Evolutionary conservation across 257 asterid species (phyloP).

Genomic region (Oldenlandia corymbosa): DNA sequence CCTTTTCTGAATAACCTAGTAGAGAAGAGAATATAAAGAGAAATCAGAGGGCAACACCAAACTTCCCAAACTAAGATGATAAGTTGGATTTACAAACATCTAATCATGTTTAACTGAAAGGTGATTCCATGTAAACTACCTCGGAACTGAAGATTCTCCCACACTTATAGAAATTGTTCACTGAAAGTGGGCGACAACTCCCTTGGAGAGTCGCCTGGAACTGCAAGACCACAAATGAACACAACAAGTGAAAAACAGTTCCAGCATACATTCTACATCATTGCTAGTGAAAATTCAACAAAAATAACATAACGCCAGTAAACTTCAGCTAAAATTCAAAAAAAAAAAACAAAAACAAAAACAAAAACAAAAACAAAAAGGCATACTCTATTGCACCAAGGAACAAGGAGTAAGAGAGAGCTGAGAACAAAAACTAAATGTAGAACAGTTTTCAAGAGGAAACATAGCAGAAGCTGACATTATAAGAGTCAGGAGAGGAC

Average conservation of each 20-base stretch:
- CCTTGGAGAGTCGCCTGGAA: constrained; percentile 26
- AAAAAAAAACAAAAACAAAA: not conserved
- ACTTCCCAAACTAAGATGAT: not conserved
- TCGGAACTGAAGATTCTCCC: constrained; percentile 33
- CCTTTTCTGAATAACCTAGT: constrained; percentile 45
- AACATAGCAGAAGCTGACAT: not conserved
- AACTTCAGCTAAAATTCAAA: too few species aligned
- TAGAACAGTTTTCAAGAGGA: not conserved
- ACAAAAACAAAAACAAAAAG: not conserved
- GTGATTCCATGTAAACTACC: constrained; percentile 35
- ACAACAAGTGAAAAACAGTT: not conserved
- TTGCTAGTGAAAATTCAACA: not conserved
- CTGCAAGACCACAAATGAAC: constrained; percentile 32
- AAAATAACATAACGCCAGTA: too few species aligned
- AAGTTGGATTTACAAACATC: not conserved
- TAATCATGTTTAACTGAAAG: not conserved
- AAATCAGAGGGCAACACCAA: constrained; percentile 6
- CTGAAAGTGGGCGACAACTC: constrained; percentile 26
- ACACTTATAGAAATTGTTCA: constrained; percentile 34
- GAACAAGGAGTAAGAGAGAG: not conserved
- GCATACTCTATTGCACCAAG: not conserved
- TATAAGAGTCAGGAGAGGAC: too few species aligned
- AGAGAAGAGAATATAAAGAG: constrained; percentile 15
- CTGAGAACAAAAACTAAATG: too few species aligned
- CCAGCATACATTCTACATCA: not conserved